A percentile compares a stretch with the other conserved stretches of the same genome.
Evolutionary conservation across 176 grass and related monocot genomes (phyloP).

Genomic region (Oryza punctata): DNA sequence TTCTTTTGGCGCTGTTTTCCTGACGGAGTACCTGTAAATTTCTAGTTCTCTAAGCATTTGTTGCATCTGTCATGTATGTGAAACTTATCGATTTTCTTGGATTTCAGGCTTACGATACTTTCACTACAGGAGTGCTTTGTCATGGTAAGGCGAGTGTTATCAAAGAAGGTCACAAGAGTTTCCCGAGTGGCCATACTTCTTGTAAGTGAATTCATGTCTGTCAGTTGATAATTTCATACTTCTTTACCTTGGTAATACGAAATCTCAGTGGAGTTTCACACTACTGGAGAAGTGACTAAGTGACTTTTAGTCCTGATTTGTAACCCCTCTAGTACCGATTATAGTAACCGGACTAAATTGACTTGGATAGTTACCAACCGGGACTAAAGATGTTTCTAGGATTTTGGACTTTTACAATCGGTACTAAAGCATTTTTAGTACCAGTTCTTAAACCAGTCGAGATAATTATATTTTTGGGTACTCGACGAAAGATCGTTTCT

Average conservation of each 20-base stretch:
- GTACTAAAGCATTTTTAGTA: too few relatives aligned
- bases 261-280: slow-evolving; percentile 12
- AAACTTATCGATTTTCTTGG: neutral
- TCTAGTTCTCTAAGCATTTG: slow-evolving; percentile 11
- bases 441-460: too few relatives aligned
- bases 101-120: slow-evolving; percentile 55
- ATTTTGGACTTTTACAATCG: too few relatives aligned
- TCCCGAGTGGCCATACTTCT: slow-evolving; percentile 79
- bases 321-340: too few relatives aligned
- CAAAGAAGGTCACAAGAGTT: slow-evolving; percentile 88
- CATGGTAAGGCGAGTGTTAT: slow-evolving; percentile 72
- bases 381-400: too few relatives aligned
- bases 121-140: slow-evolving; percentile 61
- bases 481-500: too few relatives aligned
- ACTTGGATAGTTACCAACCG: too few relatives aligned
- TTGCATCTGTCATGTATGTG: neutral
- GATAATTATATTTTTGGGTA: too few relatives aligned
- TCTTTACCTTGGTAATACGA: neutral
- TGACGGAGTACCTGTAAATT: slow-evolving; percentile 56
- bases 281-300: too few relatives aligned
- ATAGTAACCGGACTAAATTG: too few relatives aligned
- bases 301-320: too few relatives aligned
- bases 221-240: neutral
- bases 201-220: slow-evolving; percentile 49
- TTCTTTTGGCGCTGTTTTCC: slow-evolving; percentile 92